Percentiles rank a stretch among this genome's conserved stretches.
Evolutionary conservation across 2,329 filamentous ascomycete species (phyloP).

Genomic region (Sporothrix sp.): DNA sequence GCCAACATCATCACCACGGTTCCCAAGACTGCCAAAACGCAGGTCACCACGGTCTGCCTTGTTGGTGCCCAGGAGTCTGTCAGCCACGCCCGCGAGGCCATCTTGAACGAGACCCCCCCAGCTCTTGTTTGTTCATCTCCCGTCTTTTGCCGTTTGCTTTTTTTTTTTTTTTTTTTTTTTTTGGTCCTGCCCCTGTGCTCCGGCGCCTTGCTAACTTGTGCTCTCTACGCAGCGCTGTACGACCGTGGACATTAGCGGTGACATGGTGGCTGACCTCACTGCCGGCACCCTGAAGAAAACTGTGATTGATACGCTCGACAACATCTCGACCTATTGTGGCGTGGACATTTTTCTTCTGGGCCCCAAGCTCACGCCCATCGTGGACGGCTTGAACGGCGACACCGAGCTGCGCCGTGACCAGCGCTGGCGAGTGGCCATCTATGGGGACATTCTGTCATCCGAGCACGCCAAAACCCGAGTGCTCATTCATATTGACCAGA

Average conservation of each 20-base stretch:
- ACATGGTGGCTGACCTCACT: constrained; percentile 68
- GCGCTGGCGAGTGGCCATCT: constrained; percentile 85
- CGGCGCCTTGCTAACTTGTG: constrained; percentile 6
- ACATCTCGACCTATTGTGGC: constrained; percentile 77
- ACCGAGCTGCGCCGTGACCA: constrained; percentile 79
- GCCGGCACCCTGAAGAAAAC: constrained; percentile 60
- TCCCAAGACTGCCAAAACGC: constrained; percentile 58
- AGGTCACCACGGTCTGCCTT: constrained; percentile 81
- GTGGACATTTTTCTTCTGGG: constrained; percentile 95
- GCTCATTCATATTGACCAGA: constrained; percentile 92
- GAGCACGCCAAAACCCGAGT: constrained; percentile 96
- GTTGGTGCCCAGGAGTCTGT: constrained; percentile 81
- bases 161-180: constrained; percentile 6
- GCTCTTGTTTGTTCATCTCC: constrained; percentile 48
- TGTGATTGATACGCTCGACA: constrained; percentile 77
- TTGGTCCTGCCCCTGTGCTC: no score
- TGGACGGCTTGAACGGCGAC: constrained; percentile 64
- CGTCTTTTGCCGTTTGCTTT: background rate
- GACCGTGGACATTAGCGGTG: constrained; percentile 85
- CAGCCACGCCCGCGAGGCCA: constrained; percentile 78
- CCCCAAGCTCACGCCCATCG: constrained; percentile 74
- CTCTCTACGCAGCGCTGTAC: constrained; percentile 62
- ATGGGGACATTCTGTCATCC: constrained; percentile 86
- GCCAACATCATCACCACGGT: constrained; percentile 76
- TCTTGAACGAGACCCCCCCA: constrained; percentile 85